Conservation (phyloP, 2,329 filamentous ascomycete genomes). For the Pseudopyricularia cyperi region DNA sequence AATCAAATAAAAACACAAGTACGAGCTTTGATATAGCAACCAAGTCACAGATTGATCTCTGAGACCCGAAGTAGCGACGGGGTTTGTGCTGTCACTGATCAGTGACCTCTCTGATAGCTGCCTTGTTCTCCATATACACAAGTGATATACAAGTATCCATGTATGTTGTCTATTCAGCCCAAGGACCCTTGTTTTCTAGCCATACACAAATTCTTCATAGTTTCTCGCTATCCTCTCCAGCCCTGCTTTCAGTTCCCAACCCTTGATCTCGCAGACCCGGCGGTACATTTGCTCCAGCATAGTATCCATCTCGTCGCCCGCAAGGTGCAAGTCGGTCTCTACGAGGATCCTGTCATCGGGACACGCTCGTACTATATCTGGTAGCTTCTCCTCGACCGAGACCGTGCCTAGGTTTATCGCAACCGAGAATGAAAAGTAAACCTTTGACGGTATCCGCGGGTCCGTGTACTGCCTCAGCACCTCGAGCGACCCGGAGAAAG, state of each 20-base stretch:
- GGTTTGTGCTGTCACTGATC: too few relatives aligned
- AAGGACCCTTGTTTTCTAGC: conserved; percentile 14
- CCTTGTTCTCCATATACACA: too few relatives aligned
- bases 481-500: conserved; percentile 70
- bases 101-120: too few relatives aligned
- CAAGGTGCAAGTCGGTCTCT: conserved; percentile 81
- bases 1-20: too few relatives aligned
- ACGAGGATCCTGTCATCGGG: conserved; percentile 71
- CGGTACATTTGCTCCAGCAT: conserved; percentile 62
- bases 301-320: conserved; percentile 69
- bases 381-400: conserved; percentile 34
- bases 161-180: neutral
- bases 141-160: too few relatives aligned
- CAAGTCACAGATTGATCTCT: too few relatives aligned
- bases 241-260: conserved; percentile 64
- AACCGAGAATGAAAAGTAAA: conserved; percentile 83
- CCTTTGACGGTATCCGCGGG: conserved; percentile 54
- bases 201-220: conserved; percentile 66
- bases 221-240: conserved; percentile 56
- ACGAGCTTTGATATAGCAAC: too few relatives aligned
- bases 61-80: too few relatives aligned
- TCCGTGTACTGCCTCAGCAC: conserved; percentile 67
- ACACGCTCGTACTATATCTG: conserved; percentile 54
- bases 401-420: conserved; percentile 62
- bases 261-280: conserved; percentile 65